A percentile compares a stretch with the other conserved stretches of the same genome.
These are phyloP conservation scores for Naganishia liquefaciens DNA, from an alignment of 1,284 basidiomycete genomes.

Conservation along the genomic window DNA sequence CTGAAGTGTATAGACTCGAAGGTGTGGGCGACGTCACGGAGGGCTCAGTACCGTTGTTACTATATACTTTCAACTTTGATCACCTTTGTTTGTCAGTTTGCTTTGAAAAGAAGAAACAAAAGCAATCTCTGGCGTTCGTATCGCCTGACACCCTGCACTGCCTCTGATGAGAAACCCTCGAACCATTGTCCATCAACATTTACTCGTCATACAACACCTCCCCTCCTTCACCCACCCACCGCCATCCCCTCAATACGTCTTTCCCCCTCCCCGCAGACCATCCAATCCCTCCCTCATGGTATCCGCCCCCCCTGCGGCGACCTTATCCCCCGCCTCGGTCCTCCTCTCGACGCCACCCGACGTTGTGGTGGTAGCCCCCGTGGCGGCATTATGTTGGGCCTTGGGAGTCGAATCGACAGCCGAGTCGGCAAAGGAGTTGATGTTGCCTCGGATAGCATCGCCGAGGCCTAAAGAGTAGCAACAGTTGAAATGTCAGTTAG, in stretches of 20 bases:
- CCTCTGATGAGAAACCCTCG: no score
- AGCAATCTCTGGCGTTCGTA: no score
- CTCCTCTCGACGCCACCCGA: background rate
- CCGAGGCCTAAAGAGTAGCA: conserved; percentile 24
- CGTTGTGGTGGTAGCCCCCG: conserved; percentile 6
- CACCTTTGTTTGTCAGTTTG: no score
- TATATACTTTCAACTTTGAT: no score
- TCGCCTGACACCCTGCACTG: no score
- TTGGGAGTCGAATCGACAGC: conserved; percentile 22
- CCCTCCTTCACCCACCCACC: background rate
- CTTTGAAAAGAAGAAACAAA: no score
- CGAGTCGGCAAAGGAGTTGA: conserved; percentile 30
- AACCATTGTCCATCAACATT: background rate
- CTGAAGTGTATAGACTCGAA: no score
- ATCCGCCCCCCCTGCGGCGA: conserved; percentile 23
- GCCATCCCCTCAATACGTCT: conserved; percentile 2
- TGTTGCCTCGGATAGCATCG: conserved; percentile 27
- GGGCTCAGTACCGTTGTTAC: no score
- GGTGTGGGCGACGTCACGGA: no score
- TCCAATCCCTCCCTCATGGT: conserved; percentile 23
- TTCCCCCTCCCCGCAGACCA: conserved; percentile 5
- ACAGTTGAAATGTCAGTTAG: background rate
- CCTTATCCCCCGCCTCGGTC: conserved; percentile 14
- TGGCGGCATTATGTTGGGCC: conserved; percentile 10
- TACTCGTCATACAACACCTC: background rate